phyloP scores from a whole-genome alignment of 257 asterid species.

The Solanum clarkiae region DNA sequence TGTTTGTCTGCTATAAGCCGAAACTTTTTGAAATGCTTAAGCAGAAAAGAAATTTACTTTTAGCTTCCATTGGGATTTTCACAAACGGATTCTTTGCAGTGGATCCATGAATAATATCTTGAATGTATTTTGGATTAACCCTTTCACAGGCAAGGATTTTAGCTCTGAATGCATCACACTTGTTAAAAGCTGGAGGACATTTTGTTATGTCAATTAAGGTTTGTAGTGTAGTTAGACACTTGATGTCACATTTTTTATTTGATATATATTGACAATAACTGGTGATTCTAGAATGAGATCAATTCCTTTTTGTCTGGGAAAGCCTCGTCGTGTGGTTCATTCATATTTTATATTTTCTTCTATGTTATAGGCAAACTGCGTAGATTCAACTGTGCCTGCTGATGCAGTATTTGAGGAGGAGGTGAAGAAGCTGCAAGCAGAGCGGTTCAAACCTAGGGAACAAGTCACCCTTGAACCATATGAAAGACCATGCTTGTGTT shows the following conservation, averaged over 20 bases:
- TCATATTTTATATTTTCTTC: not conserved
- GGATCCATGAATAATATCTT: not conserved
- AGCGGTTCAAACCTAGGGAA: slow-evolving; percentile 72
- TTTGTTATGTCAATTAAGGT: slow-evolving; percentile 67
- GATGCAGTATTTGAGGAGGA: slow-evolving; percentile 80
- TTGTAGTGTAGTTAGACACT: not conserved
- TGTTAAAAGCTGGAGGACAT: slow-evolving; percentile 70
- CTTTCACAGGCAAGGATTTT: slow-evolving; percentile 67
- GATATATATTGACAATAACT: not conserved
- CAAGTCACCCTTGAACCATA: slow-evolving; percentile 90
- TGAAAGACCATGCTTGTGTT: slow-evolving; percentile 88
- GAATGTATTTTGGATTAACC: not conserved
- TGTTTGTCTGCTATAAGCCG: not conserved
- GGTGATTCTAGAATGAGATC: not conserved
- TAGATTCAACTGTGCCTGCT: slow-evolving; percentile 75
- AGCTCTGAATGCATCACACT: slow-evolving; percentile 70
- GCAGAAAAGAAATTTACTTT: not conserved
- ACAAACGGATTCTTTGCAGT: not conserved
- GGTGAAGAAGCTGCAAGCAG: slow-evolving; percentile 69
- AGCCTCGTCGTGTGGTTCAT: not conserved
- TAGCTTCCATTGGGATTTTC: not conserved
- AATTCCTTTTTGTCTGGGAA: not conserved
- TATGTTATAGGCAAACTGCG: slow-evolving; percentile 64
- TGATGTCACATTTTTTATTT: not conserved
- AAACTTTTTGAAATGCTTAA: not conserved